Base-by-base conservation (phyloP, 1,284 basidiomycete genomes). In the Kalmanozyma brasiliensis region DNA sequence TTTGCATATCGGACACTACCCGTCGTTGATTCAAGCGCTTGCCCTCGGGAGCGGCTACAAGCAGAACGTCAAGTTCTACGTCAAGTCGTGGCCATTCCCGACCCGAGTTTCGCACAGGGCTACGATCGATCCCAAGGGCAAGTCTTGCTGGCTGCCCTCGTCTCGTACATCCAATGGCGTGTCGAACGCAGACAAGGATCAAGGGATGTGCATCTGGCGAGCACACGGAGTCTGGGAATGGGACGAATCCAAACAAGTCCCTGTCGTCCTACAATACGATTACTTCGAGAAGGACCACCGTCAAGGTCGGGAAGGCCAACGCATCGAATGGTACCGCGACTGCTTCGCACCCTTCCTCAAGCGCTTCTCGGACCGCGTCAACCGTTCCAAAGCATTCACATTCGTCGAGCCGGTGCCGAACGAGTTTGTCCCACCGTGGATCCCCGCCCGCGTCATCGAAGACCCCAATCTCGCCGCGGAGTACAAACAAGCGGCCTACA, bases 191-290 rank as follows among this genome's bases (percentile, higher is more conserved):
- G 38, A 13, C 4, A 26, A 2, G 8, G 53, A 49, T 8, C 30
- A 49, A 1, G 73, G 70, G 0, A 38, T 47, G 10, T 97, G 94
- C 78, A 76, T 94, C 0, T 97, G 93, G 94, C 89, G 91, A 74
- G 87, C 89, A 84, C 94, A 97, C 73, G 93, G 91, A 13, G 92
- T 97, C 0, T 98, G 95, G 95, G 87, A 89, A 1, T 98, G 91
- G 90, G 90, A 93, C 76, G 85, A 84, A 10, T 84, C 85, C 22
- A 90, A 89, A 73, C 82, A 88, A 8, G 85, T 88, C 55, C 89
- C 89, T 0, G 88, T 95, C 1, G 88, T 91, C 0, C 84, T 98
- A 41, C 87, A 91, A 51, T 91, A 94, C 77, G 90, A 87, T 74
- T 98, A 97, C 82, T 98, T 98, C 76, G 83, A 85, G 19, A 88